Percentiles rank a stretch among this genome's conserved stretches.
These are phyloP conservation scores for Coemansia sp. DNA, from an alignment of 192 early-diverging fungal genomes.

Conservation along the genomic window DNA sequence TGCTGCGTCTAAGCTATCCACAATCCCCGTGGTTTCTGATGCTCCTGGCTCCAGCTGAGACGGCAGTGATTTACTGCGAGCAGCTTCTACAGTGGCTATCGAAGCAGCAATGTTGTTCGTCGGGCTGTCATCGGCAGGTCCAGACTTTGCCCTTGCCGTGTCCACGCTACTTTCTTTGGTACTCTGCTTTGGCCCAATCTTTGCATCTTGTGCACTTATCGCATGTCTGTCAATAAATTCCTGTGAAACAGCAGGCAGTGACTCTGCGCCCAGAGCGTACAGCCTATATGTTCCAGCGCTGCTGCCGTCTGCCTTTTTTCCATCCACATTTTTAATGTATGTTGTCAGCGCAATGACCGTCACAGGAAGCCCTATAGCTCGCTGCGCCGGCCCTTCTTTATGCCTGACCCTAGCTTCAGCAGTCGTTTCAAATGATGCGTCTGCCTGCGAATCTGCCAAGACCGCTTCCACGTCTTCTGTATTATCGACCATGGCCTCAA, in stretches of 20 bases:
- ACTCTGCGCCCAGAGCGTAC: constrained; percentile 44
- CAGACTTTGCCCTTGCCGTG: background rate
- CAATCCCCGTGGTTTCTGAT: constrained; percentile 2
- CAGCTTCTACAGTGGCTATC: no score
- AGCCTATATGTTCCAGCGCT: constrained; percentile 29
- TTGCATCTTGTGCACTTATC: background rate
- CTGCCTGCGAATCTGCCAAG: background rate
- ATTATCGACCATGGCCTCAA: constrained; percentile 24
- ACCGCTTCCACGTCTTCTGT: background rate
- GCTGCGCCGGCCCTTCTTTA: constrained; percentile 3
- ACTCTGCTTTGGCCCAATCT: background rate
- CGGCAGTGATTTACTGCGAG: background rate
- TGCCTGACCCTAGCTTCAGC: constrained; percentile 8
- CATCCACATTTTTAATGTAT: constrained; percentile 27
- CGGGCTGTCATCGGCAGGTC: no score
- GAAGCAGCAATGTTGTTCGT: no score
- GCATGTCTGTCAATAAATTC: constrained; percentile 39
- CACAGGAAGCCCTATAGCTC: constrained; percentile 16
- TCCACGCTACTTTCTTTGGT: background rate
- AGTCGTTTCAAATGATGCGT: background rate
- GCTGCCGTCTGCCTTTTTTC: constrained; percentile 13
- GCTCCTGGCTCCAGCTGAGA: background rate
- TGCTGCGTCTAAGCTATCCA: background rate
- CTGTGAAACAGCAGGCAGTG: constrained; percentile 31
- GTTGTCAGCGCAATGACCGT: constrained; percentile 47